Evolutionary conservation across 441 rosid genomes (phyloP).

Genomic region (Adansonia grandidieri): DNA sequence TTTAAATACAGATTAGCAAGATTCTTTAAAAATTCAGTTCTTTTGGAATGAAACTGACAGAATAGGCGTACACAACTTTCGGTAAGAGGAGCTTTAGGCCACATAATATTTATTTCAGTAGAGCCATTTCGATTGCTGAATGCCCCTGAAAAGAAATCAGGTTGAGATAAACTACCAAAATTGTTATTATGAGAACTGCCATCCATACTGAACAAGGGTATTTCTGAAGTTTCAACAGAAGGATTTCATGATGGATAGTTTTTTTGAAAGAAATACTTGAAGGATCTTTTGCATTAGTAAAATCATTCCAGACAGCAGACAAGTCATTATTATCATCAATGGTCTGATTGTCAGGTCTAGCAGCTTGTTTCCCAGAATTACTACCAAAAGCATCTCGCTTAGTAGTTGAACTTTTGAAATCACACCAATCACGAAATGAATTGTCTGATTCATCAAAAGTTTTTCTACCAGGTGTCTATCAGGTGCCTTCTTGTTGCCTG

Average conservation of each 20-base stretch:
- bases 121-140: constrained; percentile 40
- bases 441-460: constrained; percentile 48
- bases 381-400: constrained; percentile 40
- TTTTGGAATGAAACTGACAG: background rate
- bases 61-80: constrained; percentile 50
- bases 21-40: constrained; percentile 8
- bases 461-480: constrained; percentile 37
- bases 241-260: constrained; percentile 34
- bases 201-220: constrained; percentile 39
- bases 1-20: background rate
- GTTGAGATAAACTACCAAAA: constrained; percentile 39
- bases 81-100: constrained; percentile 37
- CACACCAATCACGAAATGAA: constrained; percentile 64
- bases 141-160: constrained; percentile 49
- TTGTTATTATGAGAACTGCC: constrained; percentile 34
- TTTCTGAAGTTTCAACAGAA: constrained; percentile 41
- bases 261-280: constrained; percentile 31
- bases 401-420: constrained; percentile 65
- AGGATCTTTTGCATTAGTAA: constrained; percentile 47
- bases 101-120: constrained; percentile 17
- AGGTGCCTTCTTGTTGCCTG: constrained; percentile 35
- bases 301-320: constrained; percentile 69
- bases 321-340: constrained; percentile 52
- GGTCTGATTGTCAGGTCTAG: constrained; percentile 31
- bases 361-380: constrained; percentile 33